These are phyloP conservation scores for Mycotypha africana DNA, from an alignment of 371 early-diverging fungal species.

Conservation along the genomic window DNA sequence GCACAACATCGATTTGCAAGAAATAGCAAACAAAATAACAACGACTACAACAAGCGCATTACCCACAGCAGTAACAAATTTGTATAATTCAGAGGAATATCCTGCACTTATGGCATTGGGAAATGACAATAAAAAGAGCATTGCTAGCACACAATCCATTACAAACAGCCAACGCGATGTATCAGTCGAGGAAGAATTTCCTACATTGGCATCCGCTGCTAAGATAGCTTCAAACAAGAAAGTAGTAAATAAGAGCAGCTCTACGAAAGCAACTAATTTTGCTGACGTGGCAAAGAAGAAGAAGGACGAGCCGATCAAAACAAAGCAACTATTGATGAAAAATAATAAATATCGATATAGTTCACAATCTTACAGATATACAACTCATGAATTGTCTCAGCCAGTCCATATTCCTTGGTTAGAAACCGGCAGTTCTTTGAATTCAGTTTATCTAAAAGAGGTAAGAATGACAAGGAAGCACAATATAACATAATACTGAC, in stretches of 20 bases:
- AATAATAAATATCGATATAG: neutral
- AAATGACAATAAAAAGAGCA: no score
- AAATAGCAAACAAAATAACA: constrained; percentile 30
- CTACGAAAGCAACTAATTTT: constrained; percentile 27
- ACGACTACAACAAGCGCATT: neutral
- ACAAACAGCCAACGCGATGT: no score
- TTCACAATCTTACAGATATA: neutral
- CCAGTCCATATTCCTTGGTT: constrained; percentile 54
- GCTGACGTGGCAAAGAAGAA: constrained; percentile 33
- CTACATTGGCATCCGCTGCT: constrained; percentile 25
- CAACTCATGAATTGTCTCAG: constrained; percentile 18
- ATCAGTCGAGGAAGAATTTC: constrained; percentile 27
- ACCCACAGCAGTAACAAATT: neutral
- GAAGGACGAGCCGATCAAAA: neutral
- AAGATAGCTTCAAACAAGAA: constrained; percentile 8
- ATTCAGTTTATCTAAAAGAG: constrained; percentile 41
- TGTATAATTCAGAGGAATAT: no score
- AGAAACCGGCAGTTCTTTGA: constrained; percentile 46
- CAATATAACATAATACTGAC: neutral
- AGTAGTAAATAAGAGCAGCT: no score
- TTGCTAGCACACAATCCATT: no score
- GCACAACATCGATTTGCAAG: constrained; percentile 44
- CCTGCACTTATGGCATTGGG: no score
- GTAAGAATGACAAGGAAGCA: constrained; percentile 6
- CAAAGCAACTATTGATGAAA: neutral